A percentile compares a stretch with the other conserved stretches of the same genome.
These are phyloP conservation scores for Prunus campanulata DNA, from an alignment of 306 rosid genomes.

Conservation along the genomic window DNA sequence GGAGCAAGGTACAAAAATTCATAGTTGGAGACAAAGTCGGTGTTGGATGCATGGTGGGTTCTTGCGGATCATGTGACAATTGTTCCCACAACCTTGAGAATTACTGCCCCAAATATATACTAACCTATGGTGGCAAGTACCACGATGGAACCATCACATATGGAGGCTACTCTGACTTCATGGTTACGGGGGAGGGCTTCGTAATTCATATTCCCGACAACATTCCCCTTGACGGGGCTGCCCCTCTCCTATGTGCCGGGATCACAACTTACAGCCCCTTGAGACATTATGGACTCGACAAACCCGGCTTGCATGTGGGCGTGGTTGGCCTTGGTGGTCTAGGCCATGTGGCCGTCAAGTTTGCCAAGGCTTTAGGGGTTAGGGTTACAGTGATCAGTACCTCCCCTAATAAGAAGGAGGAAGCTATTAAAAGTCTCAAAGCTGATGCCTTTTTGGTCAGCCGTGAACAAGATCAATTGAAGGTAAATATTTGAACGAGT, in stretches of 20 bases:
- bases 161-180: background rate
- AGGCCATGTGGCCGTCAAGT: background rate
- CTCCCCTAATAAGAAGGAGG: background rate
- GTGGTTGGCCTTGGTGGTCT: background rate
- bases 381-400: background rate
- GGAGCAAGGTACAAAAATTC: background rate
- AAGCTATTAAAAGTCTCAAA: background rate
- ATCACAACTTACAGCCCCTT: constrained; percentile 3
- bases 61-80: background rate
- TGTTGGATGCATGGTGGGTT: background rate
- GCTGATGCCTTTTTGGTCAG: constrained; percentile 14
- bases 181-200: background rate
- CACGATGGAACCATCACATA: background rate
- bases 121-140: background rate
- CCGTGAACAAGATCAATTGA: constrained; percentile 6
- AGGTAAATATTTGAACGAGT: background rate
- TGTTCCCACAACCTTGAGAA: background rate
- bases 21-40: constrained; percentile 10
- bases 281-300: background rate
- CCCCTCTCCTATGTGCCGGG: background rate
- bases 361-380: background rate
- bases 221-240: background rate
- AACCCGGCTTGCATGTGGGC: background rate
- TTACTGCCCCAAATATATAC: background rate
- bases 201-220: background rate